phyloP scores from a whole-genome alignment of 2,329 filamentous ascomycete species.

The Arthroderma sp. region DNA sequence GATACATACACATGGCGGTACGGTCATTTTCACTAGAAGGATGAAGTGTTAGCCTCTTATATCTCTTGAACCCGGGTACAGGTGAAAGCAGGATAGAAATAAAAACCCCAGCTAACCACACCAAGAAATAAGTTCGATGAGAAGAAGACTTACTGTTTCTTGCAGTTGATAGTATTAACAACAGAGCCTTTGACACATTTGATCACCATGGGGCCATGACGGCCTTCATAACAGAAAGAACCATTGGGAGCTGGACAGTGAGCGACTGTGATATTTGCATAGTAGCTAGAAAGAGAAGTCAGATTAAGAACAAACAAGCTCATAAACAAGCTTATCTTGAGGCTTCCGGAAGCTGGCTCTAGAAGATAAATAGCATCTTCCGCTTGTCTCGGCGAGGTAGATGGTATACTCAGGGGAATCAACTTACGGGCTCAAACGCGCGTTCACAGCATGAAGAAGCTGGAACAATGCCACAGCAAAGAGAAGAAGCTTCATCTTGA shows the following conservation, averaged over 20 bases:
- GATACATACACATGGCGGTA: neutral
- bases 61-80: neutral
- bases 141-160: neutral
- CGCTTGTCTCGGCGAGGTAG: neutral
- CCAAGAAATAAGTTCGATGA: neutral
- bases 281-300: neutral
- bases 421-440: neutral
- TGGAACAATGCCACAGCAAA: neutral
- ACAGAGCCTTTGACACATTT: neutral
- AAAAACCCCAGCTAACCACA: neutral
- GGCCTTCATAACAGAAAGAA: neutral
- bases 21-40: neutral
- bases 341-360: neutral
- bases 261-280: neutral
- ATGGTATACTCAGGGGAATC: neutral
- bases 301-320: neutral
- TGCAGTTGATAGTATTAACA: constrained; percentile 1
- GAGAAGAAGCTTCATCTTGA: neutral
- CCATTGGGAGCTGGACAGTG: constrained; percentile 1
- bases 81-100: neutral
- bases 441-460: neutral
- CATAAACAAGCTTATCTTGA: neutral
- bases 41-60: neutral
- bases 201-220: neutral
- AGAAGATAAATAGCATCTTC: neutral